Base-by-base conservation (phyloP, 1,284 basidiomycete genomes). In the Ceratobasidium sp. region DNA sequence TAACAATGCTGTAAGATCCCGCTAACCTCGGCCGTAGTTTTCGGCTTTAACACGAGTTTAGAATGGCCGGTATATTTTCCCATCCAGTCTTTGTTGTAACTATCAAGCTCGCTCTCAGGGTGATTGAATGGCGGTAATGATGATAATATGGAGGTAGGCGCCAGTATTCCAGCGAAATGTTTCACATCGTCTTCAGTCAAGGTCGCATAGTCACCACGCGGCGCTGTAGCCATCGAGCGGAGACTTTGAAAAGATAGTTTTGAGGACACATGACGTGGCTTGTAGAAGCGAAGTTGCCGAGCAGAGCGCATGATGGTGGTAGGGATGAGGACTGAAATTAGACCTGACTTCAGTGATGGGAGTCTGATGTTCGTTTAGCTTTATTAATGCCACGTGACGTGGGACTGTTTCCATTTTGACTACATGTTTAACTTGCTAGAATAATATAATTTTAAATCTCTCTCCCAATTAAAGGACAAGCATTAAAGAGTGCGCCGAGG, bases 1-100 rank as follows among this genome's bases (percentile, higher is more conserved):
- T 90, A 87, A 79, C 94, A 97, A 82, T 89, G 92, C 77, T 88
- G 89, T 76, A 97, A 82, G 57, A 99, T 91, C 72, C 90, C 83
- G 75, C 91, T 91, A 75, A 98, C 94, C 80, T 99, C 89, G 73
- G 92, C 80, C 0, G 93, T 93, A 1, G 90, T 89, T 76, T 90
- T 93, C 13, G 96, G 96, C 78, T 92, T 94, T 71, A 98, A 82
- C 15, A 99, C 92, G 27, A 94, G 91, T 32, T 87, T 87, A 22
- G 93, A 87, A 43, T 84, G 81, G 22, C 96, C 97, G 70, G 86
- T 85, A 78, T 97, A 98, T 80, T 98, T 98, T 77, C 92, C 90
- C 92, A 98, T 95, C 96, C 96, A 99, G 79, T 99, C 96, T 74
- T 87, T 84, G 79, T 99, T 99, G 84, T 86, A 98, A 0, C 80